A percentile compares a stretch with the other conserved stretches of the same genome.
These are phyloP conservation scores for Xylaria polymorpha DNA, from an alignment of 2,329 filamentous ascomycete genomes.

Conservation along the genomic window DNA sequence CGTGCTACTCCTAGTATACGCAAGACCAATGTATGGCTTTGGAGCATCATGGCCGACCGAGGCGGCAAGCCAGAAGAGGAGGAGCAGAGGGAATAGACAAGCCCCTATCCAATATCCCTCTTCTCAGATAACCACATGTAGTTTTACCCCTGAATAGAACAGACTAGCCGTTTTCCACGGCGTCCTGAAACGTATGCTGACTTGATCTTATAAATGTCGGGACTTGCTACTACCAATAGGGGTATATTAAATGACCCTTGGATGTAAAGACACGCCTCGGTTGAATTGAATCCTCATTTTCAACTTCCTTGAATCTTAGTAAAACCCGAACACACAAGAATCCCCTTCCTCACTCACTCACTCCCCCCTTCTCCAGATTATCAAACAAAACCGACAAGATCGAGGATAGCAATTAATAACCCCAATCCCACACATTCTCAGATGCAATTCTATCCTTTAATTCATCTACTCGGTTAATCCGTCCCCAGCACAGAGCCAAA, in stretches of 20 bases:
- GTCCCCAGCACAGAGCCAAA: not conserved
- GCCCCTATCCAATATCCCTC: too few species aligned
- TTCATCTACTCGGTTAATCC: conserved; percentile 5
- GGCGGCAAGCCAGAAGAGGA: not conserved
- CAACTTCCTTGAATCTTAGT: not conserved
- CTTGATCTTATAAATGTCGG: not conserved
- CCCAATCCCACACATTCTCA: not conserved
- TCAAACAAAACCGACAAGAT: not conserved
- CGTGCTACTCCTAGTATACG: not conserved
- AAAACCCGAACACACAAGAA: not conserved
- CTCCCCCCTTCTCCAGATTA: not conserved
- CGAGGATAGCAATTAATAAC: not conserved
- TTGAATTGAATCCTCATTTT: not conserved
- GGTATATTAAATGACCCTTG: too few species aligned
- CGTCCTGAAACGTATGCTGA: too few species aligned
- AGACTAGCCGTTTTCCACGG: not conserved
- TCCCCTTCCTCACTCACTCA: not conserved
- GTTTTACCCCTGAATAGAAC: not conserved
- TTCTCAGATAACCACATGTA: not conserved
- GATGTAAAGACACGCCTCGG: too few species aligned
- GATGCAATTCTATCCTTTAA: not conserved
- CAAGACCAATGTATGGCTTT: not conserved
- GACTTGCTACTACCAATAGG: not conserved
- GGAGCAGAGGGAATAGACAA: not conserved
- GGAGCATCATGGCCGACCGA: not conserved